These are phyloP conservation scores for Aspergillus terreus DNA, from an alignment of 2,329 filamentous ascomycete genomes.

Conservation along the genomic window DNA sequence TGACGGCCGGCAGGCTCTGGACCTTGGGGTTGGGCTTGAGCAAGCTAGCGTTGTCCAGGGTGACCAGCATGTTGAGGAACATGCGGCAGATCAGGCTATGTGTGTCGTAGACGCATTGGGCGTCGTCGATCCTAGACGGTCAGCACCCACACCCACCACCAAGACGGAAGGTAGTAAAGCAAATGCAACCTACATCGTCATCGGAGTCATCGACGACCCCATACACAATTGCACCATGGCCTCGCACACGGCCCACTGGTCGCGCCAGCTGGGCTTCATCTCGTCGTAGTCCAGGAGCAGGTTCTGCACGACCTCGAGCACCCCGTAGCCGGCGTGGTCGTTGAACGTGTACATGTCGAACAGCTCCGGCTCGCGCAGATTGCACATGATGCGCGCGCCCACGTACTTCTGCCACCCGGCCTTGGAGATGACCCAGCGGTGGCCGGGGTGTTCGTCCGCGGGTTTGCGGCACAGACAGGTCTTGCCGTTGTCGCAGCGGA, in stretches of 20 bases:
- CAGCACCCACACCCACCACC: neutral
- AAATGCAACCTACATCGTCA: constrained; percentile 19
- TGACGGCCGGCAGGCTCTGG: constrained; percentile 36
- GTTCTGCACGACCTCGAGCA: constrained; percentile 44
- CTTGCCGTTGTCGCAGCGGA: constrained; percentile 16
- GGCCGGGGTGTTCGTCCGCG: constrained; percentile 5
- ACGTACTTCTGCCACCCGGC: constrained; percentile 3
- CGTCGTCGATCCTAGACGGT: constrained; percentile 12
- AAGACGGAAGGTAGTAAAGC: neutral
- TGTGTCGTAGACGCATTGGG: neutral
- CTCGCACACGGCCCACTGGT: constrained; percentile 43
- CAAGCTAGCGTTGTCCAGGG: constrained; percentile 30
- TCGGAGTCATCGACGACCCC: constrained; percentile 4
- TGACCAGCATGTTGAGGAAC: constrained; percentile 41
- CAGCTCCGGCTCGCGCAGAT: constrained; percentile 34
- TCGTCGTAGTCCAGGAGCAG: constrained; percentile 39
- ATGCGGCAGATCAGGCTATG: constrained; percentile 8
- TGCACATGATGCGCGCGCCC: constrained; percentile 17
- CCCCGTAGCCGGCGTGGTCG: constrained; percentile 39
- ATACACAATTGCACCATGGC: constrained; percentile 29
- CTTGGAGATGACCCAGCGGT: constrained; percentile 5
- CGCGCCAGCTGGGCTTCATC: constrained; percentile 28
- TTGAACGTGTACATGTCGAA: constrained; percentile 46
- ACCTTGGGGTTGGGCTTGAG: constrained; percentile 35
- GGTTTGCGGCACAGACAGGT: constrained; percentile 11